Evolutionary conservation across 345 rosid genomes (phyloP), one percentile per base, ranked within the genome.

Genomic region (Excoecaria cochinchinensis): DNA sequence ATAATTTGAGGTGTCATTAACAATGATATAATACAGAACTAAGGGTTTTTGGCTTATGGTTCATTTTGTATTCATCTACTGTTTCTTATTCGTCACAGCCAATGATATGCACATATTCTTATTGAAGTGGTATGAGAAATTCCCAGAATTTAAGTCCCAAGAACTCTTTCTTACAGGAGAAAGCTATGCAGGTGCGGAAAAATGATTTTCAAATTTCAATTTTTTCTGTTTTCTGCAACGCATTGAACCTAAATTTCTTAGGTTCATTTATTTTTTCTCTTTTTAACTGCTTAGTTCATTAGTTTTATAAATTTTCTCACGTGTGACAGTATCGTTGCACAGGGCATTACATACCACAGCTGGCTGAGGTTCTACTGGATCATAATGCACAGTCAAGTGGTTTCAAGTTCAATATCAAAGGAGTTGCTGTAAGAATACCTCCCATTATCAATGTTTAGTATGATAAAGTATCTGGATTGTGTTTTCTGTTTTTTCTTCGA

Each of bases 301-400:
- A 0, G 38, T 15, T 80, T 79, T 22, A 8, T 12, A 36, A 12
- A 14, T 42, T 64, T 55, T 19, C 64, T 78, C 75, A 5, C 5
- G 22, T 46, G 6, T 48, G 38, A 62, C 0, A 9, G 39, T 52
- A 39, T 50, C 81, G 71, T 75, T n/a, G 68, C 25, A 7, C 84
- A 94, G 97, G 99, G 79, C 98, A 95, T 78, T 95, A 91, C 80
- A 84, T 95, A 69, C 99, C 99, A 25, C 98, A 91, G 82, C 75
- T 95, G 84, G 92, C 97, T 53, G 88, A 87, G 52, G 84, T 80
- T 56, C 84, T 92, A 24, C 86, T 95, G 39, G 83, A 95, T 76
- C 89, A 95, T 74, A 95, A 95, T 78, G 84, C 81, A 8, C 77
- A 24, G 25, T 86, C 93, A 44, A 76, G 84, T 11, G 86, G 84